Percentiles rank a stretch among this genome's conserved stretches.
Evolutionary conservation across 73 alveolate genomes (phyloP).

Genomic region (Paramecium pentaurelia): DNA sequence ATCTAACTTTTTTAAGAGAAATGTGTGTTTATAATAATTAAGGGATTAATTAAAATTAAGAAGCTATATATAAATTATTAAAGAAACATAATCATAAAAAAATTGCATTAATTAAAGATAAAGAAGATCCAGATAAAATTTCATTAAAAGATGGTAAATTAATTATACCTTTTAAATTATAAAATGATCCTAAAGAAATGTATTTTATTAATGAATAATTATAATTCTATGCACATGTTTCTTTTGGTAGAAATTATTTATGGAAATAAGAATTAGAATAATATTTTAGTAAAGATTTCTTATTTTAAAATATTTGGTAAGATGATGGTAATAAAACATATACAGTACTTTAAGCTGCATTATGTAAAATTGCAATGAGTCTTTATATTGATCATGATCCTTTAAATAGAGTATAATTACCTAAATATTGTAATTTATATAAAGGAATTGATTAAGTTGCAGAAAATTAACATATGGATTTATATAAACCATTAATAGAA

Average conservation of each 20-base stretch:
- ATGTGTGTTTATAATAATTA: conserved; percentile 2
- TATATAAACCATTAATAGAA: conserved; percentile 12
- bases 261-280: conserved; percentile 52
- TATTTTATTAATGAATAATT: conserved; percentile 42
- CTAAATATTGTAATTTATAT: conserved; percentile 43
- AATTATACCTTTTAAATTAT: background rate
- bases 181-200: conserved; percentile 22
- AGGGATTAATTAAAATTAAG: conserved; percentile 37
- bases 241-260: conserved; percentile 54
- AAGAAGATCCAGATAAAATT: conserved; percentile 11
- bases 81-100: conserved; percentile 19
- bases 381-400: conserved; percentile 62
- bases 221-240: conserved; percentile 52
- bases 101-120: background rate
- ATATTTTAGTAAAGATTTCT: conserved; percentile 35
- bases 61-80: background rate
- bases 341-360: conserved; percentile 1
- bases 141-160: conserved; percentile 36
- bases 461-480: background rate
- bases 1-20: background rate
- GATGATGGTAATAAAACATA: conserved; percentile 25
- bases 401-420: conserved; percentile 28
- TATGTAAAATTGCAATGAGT: conserved; percentile 60
- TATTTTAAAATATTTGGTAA: conserved; percentile 54
- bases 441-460: background rate